Conservation (phyloP, 306 rosid species). For the Aeschynomene evenia region DNA sequence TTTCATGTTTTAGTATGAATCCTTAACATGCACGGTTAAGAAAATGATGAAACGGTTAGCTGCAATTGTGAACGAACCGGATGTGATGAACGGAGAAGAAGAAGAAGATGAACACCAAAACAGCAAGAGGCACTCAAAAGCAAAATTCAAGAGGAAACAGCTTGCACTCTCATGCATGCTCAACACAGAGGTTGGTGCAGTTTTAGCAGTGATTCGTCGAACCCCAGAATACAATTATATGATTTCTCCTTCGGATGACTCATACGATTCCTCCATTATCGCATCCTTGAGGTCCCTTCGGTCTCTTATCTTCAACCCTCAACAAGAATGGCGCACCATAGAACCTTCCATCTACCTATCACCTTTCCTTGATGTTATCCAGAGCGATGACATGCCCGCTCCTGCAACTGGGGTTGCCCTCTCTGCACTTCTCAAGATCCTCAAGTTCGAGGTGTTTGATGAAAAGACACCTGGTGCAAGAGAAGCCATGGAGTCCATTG, state of each 20-base stretch:
- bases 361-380: constrained; percentile 78
- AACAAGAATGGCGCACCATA: constrained; percentile 72
- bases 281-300: constrained; percentile 76
- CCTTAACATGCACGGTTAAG: constrained; percentile 6
- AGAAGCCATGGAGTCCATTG: constrained; percentile 55
- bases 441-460: constrained; percentile 68
- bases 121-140: not conserved
- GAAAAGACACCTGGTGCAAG: constrained; percentile 60
- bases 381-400: constrained; percentile 69
- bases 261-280: constrained; percentile 46
- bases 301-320: constrained; percentile 68
- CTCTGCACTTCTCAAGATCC: constrained; percentile 64
- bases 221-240: constrained; percentile 37
- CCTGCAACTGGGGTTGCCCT: constrained; percentile 75
- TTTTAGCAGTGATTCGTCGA: constrained; percentile 77
- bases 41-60: not conserved
- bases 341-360: constrained; percentile 70
- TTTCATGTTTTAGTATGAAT: not conserved
- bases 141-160: constrained; percentile 47
- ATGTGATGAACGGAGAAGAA: constrained; percentile 23
- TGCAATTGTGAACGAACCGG: constrained; percentile 26
- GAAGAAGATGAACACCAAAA: not conserved
- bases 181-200: constrained; percentile 82
- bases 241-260: constrained; percentile 35
- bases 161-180: constrained; percentile 83